phyloP scores from a whole-genome alignment of 768 basidiomycete species.

The Rhizopogon roseolus region DNA sequence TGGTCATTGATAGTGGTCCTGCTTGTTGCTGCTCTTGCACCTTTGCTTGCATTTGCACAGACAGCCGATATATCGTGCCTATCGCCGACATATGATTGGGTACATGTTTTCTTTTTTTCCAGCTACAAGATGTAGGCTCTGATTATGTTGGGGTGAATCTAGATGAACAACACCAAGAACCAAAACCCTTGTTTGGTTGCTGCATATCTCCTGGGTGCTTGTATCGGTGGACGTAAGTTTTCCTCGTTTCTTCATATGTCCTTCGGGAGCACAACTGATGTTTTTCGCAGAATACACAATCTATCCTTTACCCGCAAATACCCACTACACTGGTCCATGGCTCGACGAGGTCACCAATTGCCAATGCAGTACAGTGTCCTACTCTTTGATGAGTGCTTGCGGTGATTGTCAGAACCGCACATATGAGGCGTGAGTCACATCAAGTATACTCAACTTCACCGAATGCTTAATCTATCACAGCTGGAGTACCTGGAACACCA shows the following conservation, averaged over 20 bases:
- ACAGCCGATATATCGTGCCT: conserved; percentile 16
- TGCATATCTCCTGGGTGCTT: conserved; percentile 38
- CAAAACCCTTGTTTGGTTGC: conserved; percentile 46
- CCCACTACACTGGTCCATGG: conserved; percentile 29
- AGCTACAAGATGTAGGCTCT: not conserved
- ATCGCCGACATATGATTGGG: conserved; percentile 19
- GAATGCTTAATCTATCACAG: conserved; percentile 22
- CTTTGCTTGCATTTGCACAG: conserved; percentile 16
- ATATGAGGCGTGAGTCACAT: conserved; percentile 26
- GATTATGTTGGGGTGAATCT: not conserved
- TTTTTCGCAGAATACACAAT: conserved; percentile 32
- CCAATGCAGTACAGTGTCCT: conserved; percentile 53
- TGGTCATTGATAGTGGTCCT: conserved; percentile 17
- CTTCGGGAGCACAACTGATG: conserved; percentile 5
- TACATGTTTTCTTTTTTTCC: conserved; percentile 5
- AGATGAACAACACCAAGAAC: conserved; percentile 38
- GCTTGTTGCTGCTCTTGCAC: conserved; percentile 13
- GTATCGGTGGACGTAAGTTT: conserved; percentile 37
- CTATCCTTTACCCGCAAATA: conserved; percentile 29
- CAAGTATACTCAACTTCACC: not conserved
- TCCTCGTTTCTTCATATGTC: not conserved
- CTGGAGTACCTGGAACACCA: conserved; percentile 48
- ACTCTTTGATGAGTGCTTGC: conserved; percentile 54
- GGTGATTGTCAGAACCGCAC: conserved; percentile 47
- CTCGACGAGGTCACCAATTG: conserved; percentile 29